Base-by-base conservation (phyloP, 495 filamentous ascomycete genomes). In the Peziza echinospora region DNA sequence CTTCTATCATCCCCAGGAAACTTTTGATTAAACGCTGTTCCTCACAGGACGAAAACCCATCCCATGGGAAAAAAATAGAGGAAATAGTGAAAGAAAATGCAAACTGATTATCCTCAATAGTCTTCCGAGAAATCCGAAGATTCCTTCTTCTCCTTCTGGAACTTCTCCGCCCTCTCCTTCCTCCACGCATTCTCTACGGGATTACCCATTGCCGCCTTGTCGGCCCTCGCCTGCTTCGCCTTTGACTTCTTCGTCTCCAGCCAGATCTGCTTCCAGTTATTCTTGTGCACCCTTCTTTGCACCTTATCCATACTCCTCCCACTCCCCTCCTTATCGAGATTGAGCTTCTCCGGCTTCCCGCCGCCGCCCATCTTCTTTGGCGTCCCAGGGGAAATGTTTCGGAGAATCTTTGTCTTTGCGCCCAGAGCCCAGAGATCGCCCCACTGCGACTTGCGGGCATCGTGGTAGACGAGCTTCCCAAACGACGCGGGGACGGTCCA, bases 361-460 rank as follows among this genome's bases (percentile, higher is more conserved):
- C 11, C 49, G 56, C 21, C 10, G 10, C 10, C 47, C 51, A 47
- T 79, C 78, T 2, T 84, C 65, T 24, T 75, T 72, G 40, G n/a
- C n/a, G n/a, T n/a, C n/a, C n/a, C n/a, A n/a, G n/a, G n/a, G n/a
- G n/a, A n/a, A n/a, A 83, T 58, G 30, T 63, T 69, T 47, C 80
- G 65, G 3, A 52, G 51, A 1, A 77, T 70, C 37, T 82, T 69
- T 0, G 83, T 91, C 71, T 96, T 97, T 5, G 85, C 86, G 0
- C 87, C 91, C 2, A 97, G 67, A 5, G 85, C 84, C 89, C 89
- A 97, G 17, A 94, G 65, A 61, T 97, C 89, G 39, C 91, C 89
- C 89, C 89, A 96, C 28, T 61, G 61, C 0, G 78, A 71, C 60
- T 97, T 97, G 48, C 87, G 75, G 23, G 91, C 91, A 57, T 97